Evolutionary conservation across 2,329 filamentous ascomycete species (phyloP).

Genomic region (Paraphaeosphaeria minitans): DNA sequence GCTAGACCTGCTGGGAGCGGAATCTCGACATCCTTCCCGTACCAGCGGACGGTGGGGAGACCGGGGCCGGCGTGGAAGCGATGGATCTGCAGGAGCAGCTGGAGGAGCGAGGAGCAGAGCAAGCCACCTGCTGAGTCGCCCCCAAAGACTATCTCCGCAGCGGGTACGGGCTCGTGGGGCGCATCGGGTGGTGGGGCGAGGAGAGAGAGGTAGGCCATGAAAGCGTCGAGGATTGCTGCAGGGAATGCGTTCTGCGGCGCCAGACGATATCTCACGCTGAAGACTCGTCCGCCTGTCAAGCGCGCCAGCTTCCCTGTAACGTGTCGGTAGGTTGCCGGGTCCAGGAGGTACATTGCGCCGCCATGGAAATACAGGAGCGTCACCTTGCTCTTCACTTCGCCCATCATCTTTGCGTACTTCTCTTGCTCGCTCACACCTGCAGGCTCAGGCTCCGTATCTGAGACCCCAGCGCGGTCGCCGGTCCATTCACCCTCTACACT

Average conservation of each 20-base stretch:
- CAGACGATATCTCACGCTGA: constrained; percentile 75
- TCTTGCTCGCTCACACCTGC: constrained; percentile 62
- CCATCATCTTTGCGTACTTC: constrained; percentile 70
- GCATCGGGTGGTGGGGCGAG: constrained; percentile 73
- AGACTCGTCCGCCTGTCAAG: constrained; percentile 68
- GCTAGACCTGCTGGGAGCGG: constrained; percentile 71
- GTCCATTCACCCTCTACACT: constrained; percentile 77
- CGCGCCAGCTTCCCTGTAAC: constrained; percentile 67
- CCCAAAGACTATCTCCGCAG: constrained; percentile 70
- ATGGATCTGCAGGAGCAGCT: constrained; percentile 69
- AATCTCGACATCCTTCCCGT: constrained; percentile 62
- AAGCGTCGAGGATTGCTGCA: constrained; percentile 71
- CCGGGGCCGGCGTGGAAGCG: constrained; percentile 43
- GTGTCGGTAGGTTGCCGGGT: constrained; percentile 69
- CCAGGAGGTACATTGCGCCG: constrained; percentile 74
- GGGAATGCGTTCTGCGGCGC: constrained; percentile 78
- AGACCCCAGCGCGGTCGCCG: constrained; percentile 65
- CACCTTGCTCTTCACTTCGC: constrained; percentile 65
- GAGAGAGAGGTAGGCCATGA: constrained; percentile 73
- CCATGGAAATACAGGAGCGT: constrained; percentile 78
- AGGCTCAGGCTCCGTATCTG: constrained; percentile 58
- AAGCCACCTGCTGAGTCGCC: constrained; percentile 81
- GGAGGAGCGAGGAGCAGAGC: constrained; percentile 68
- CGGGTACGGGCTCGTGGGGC: constrained; percentile 67
- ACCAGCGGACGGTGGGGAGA: constrained; percentile 61